These are phyloP conservation scores for Cladorrhinum sp. DNA, from an alignment of 2,329 filamentous ascomycete species.

Conservation along the genomic window DNA sequence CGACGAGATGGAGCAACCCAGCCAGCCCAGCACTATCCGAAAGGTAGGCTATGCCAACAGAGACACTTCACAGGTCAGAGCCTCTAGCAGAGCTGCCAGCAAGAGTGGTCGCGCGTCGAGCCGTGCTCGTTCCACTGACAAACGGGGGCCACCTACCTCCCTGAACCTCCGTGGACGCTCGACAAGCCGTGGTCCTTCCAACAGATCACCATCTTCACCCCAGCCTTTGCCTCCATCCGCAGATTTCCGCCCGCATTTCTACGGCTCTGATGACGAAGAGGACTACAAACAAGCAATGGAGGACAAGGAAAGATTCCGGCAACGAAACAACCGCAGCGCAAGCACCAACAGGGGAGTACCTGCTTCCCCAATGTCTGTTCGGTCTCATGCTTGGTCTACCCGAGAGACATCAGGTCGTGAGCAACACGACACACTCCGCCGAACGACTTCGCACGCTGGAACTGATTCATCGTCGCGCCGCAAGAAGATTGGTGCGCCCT, in stretches of 20 bases:
- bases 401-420: constrained; percentile 22
- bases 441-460: constrained; percentile 18
- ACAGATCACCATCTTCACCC: constrained; percentile 76
- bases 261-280: constrained; percentile 63
- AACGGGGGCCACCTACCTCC: constrained; percentile 34
- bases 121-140: constrained; percentile 43
- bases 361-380: constrained; percentile 35
- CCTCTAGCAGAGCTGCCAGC: constrained; percentile 48
- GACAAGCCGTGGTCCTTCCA: constrained; percentile 55
- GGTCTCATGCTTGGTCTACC: constrained; percentile 16
- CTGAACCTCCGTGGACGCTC: constrained; percentile 60
- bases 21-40: constrained; percentile 41
- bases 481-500: constrained; percentile 18
- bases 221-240: constrained; percentile 64
- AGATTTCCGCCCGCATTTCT: constrained; percentile 45
- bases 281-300: constrained; percentile 53
- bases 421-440: constrained; percentile 27
- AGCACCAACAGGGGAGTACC: constrained; percentile 37
- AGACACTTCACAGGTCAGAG: constrained; percentile 32
- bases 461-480: constrained; percentile 28
- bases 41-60: constrained; percentile 38
- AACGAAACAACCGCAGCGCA: constrained; percentile 51
- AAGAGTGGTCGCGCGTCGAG: constrained; percentile 30
- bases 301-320: constrained; percentile 55
- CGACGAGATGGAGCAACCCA: constrained; percentile 37